Conservation (phyloP, 2,329 filamentous ascomycete genomes). For the Cladobotryum mycophilum region DNA sequence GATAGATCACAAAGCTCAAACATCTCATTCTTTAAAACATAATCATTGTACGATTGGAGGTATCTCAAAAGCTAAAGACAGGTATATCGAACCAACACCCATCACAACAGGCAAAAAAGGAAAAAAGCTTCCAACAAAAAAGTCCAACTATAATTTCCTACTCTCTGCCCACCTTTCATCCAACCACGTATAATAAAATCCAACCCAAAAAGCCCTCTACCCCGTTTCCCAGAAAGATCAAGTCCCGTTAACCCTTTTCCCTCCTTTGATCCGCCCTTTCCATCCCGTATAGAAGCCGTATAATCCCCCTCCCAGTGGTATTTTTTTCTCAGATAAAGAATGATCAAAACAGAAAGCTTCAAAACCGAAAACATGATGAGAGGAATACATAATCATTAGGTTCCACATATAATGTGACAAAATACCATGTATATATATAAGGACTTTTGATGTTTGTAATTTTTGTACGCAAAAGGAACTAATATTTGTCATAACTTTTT, state of each 20-base stretch:
- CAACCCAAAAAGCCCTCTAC: neutral
- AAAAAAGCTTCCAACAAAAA: neutral
- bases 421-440: neutral
- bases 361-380: constrained; percentile 1
- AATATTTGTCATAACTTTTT: neutral
- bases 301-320: neutral
- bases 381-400: neutral
- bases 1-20: too few species aligned
- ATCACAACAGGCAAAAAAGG: neutral
- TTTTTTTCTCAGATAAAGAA: neutral
- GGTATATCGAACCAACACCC: neutral
- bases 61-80: neutral
- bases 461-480: too few species aligned
- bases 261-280: neutral
- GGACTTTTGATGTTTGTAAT: too few species aligned
- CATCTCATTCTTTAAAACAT: too few species aligned
- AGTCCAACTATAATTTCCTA: too few species aligned
- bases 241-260: neutral
- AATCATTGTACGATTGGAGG: neutral
- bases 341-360: neutral
- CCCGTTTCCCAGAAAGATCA: neutral
- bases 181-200: neutral
- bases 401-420: neutral
- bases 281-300: neutral
- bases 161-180: neutral